Conservation (phyloP, 345 rosid genomes). For the Arabidopsis arenosa region DNA sequence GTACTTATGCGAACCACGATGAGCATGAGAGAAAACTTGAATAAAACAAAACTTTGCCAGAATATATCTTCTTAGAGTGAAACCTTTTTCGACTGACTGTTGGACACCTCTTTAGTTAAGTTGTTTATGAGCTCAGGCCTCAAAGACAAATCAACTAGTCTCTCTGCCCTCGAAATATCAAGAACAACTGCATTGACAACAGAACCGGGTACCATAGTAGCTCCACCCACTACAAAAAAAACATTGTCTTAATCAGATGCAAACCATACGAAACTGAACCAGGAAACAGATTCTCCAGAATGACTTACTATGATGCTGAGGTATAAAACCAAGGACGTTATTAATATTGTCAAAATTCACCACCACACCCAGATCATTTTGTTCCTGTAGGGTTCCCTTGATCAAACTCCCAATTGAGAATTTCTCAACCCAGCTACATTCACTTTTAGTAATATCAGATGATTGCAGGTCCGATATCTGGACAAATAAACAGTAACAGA, state of each 20-base stretch:
- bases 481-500: slow-evolving; percentile 35
- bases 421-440: slow-evolving; percentile 72
- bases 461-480: slow-evolving; percentile 78
- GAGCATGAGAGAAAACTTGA: slow-evolving; percentile 22
- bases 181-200: slow-evolving; percentile 76
- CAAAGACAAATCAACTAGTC: slow-evolving; percentile 84
- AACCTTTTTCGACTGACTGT: slow-evolving; percentile 65
- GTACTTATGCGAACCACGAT: not conserved
- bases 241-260: slow-evolving; percentile 8
- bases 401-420: slow-evolving; percentile 68
- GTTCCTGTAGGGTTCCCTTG: slow-evolving; percentile 78
- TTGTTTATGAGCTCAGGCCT: slow-evolving; percentile 68
- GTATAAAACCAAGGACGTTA: slow-evolving; percentile 80
- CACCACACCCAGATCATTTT: slow-evolving; percentile 79
- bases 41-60: slow-evolving; percentile 15
- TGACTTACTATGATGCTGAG: slow-evolving; percentile 76
- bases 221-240: slow-evolving; percentile 66
- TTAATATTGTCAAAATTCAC: slow-evolving; percentile 68
- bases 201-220: slow-evolving; percentile 60
- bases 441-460: slow-evolving; percentile 53
- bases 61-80: slow-evolving; percentile 16
- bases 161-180: slow-evolving; percentile 79
- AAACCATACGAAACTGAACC: slow-evolving; percentile 16
- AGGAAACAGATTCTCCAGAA: slow-evolving; percentile 15
- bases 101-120: slow-evolving; percentile 49